A percentile compares a stretch with the other conserved stretches of the same genome.
phyloP scores from a whole-genome alignment of 352 stramenopile genomes.

The Globisporangium okanoganense region DNA sequence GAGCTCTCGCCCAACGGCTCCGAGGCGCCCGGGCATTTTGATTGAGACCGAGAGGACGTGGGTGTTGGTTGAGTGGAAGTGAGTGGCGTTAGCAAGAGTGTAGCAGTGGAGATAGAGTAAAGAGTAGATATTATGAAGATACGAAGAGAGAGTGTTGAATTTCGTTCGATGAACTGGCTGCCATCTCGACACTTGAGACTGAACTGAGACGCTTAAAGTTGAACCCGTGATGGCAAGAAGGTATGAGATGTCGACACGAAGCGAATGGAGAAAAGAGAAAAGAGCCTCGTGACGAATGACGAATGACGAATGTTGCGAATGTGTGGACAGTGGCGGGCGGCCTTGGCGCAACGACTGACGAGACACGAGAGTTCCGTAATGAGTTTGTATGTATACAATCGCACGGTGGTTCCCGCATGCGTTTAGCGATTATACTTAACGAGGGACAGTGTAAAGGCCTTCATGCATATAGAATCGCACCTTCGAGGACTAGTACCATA shows the following conservation, averaged over 20 bases:
- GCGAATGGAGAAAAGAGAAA: neutral
- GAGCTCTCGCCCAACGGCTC: slow-evolving; percentile 9
- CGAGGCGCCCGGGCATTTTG: neutral
- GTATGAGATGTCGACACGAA: neutral
- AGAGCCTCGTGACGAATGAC: neutral
- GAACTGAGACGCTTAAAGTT: neutral
- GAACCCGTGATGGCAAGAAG: neutral
- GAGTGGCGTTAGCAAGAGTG: neutral
- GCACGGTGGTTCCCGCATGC: neutral
- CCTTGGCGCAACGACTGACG: neutral
- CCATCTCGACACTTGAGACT: neutral
- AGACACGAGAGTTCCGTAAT: no score
- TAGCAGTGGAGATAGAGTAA: neutral
- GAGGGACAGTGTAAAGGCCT: neutral
- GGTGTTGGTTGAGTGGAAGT: neutral
- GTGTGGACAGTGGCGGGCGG: neutral
- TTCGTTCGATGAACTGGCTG: no score
- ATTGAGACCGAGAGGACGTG: no score
- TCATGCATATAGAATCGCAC: no score
- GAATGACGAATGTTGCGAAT: neutral
- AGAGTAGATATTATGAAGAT: neutral
- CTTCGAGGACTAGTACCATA: no score
- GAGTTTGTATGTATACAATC: no score
- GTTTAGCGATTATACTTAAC: neutral
- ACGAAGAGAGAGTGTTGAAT: neutral